Evolutionary conservation across 495 filamentous ascomycete species (phyloP), one percentile per base, ranked within the genome.

Genomic region (Hypomontagnella monticulosa): DNA sequence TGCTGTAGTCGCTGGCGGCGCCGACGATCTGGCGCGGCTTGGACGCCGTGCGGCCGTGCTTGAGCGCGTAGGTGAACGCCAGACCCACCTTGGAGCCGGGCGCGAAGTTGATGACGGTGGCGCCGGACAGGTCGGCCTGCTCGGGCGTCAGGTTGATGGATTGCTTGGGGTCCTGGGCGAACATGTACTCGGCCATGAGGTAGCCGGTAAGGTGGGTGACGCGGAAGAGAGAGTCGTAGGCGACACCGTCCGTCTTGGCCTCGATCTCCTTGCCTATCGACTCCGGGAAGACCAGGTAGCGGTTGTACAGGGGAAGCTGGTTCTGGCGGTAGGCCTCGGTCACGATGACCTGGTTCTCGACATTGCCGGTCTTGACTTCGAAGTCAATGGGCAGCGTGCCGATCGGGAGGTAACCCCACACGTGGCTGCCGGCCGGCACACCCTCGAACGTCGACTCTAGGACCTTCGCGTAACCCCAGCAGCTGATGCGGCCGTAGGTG

Each of bases 381-480:
- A 80, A 49, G 42, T 72, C 71, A 19, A 75, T 65, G 9, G 75
- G 66, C 4, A 73, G 41, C 1, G 75, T 78, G 47, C 77, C 78
- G 57, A 80, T 75, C 20, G 79, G 79, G 34, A 78, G 69, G 66
- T 78, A 81, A 4, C 77, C 77, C 16, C 23, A 80, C 0, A 80
- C 37, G 12, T 67, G 56, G 37, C 74, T 76, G 3, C 76, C 79
- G 15, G 66, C 57, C 4, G 67, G 54, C 8, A 80, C 67, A 14
- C 48, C 59, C 32, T 61, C 41, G 23, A 76, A 73, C 0, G 73
- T 85, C 51, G 76, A 82, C 30, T 85, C 82, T 20, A 80, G 58
- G 3, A 88, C 79, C 8, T 75, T 72, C 7, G 77, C 82, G 66
- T 80, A 86, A 0, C 87, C 85, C 85, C 87, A 88, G 12, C 79